Percentiles rank a stretch among this genome's conserved stretches.
Evolutionary conservation across 305 asterid genomes (phyloP).

Genomic region (Fraxinus latifolia): DNA sequence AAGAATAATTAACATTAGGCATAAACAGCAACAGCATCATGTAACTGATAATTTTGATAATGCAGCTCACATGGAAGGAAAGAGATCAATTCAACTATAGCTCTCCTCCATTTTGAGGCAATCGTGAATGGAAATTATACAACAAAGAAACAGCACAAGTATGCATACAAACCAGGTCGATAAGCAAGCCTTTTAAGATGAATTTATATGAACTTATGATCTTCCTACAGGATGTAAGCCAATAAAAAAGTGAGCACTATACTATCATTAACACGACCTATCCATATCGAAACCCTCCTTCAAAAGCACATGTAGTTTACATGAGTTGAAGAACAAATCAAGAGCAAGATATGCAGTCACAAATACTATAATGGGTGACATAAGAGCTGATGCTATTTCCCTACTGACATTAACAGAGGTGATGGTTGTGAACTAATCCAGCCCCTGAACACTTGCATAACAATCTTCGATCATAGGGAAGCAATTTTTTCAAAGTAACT

Average conservation of each 20-base stretch:
- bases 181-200: not conserved
- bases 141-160: not conserved
- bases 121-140: not conserved
- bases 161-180: not conserved
- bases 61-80: conserved; percentile 17
- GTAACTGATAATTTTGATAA: conserved; percentile 5
- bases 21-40: conserved; percentile 5
- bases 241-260: not conserved
- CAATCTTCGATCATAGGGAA: not conserved
- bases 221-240: not conserved
- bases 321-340: not conserved
- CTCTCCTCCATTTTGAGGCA: not conserved
- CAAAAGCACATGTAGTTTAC: not conserved
- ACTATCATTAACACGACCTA: not conserved
- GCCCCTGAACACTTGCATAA: not conserved
- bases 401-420: not conserved
- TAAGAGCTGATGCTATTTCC: not conserved
- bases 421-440: not conserved
- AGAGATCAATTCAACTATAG: conserved; percentile 7
- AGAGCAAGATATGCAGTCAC: not conserved
- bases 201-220: not conserved
- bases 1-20: conserved; percentile 26
- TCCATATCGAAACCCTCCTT: not conserved
- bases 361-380: not conserved
- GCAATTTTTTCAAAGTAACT: not conserved